Conservation (phyloP, 257 asterid genomes). For the Solanum acaule region DNA sequence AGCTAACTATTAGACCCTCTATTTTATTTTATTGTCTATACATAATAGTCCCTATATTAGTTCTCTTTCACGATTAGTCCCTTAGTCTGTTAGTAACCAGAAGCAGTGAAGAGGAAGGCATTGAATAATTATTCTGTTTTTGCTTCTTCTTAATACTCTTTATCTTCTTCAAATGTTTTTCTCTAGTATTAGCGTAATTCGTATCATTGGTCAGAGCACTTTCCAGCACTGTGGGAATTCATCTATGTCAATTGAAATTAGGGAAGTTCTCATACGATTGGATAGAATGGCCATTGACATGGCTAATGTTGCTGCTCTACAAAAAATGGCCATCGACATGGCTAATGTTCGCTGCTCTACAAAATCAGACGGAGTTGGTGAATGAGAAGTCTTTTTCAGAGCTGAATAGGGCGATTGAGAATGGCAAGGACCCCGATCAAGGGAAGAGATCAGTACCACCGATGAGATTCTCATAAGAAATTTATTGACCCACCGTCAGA, state of each 20-base stretch:
- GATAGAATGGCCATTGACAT: neutral
- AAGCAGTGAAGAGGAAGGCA: neutral
- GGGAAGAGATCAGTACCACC: neutral
- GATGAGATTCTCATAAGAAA: neutral
- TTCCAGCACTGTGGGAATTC: neutral
- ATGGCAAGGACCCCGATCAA: neutral
- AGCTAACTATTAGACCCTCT: neutral
- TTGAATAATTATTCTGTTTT: neutral
- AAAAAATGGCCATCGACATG: neutral
- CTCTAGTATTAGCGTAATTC: neutral
- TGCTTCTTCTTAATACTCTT: neutral
- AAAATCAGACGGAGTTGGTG: neutral
- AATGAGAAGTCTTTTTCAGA: neutral
- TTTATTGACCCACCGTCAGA: neutral
- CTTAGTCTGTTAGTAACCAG: neutral
- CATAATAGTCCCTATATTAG: neutral
- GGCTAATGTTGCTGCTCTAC: neutral
- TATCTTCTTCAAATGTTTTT: neutral
- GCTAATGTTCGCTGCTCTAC: neutral
- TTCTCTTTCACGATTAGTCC: neutral
- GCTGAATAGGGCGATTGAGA: neutral
- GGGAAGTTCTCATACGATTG: neutral
- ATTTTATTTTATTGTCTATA: too few relatives aligned
- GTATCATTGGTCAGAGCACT: neutral
- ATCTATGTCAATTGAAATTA: neutral